A percentile compares a stretch with the other conserved stretches of the same genome.
Conservation (phyloP, 192 early-diverging fungal genomes). For the Entophlyctis helioformis region DNA sequence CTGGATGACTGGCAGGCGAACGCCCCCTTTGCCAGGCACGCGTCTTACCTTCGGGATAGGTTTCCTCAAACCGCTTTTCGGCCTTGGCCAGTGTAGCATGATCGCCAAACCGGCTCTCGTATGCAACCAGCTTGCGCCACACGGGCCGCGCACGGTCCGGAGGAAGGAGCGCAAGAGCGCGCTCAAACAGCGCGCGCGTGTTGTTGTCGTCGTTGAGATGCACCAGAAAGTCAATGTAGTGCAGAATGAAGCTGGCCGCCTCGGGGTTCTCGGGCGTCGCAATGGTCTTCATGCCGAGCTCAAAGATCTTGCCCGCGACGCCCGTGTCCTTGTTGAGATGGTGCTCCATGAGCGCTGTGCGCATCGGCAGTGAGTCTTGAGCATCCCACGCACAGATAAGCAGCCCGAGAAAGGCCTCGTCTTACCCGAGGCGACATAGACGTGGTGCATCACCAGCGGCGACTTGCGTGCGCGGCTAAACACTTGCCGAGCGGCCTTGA, state of each 20-base stretch:
- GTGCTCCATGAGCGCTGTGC: slow-evolving; percentile 80
- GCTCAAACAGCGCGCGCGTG: slow-evolving; percentile 80
- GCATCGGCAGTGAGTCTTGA: no score
- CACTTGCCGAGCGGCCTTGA: slow-evolving; percentile 56
- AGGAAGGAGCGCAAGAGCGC: slow-evolving; percentile 60
- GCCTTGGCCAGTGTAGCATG: slow-evolving; percentile 56
- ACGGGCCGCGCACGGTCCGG: slow-evolving; percentile 58
- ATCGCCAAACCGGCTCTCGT: slow-evolving; percentile 85
- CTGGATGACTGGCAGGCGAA: slow-evolving; percentile 17
- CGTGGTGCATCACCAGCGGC: slow-evolving; percentile 63
- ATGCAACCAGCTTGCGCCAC: slow-evolving; percentile 73
- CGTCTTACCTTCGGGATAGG: slow-evolving; percentile 50
- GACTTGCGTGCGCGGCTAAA: slow-evolving; percentile 71
- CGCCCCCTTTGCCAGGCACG: slow-evolving; percentile 31
- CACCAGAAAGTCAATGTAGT: slow-evolving; percentile 83
- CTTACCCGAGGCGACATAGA: slow-evolving; percentile 70
- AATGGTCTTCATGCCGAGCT: slow-evolving; percentile 73
- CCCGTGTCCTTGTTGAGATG: slow-evolving; percentile 72
- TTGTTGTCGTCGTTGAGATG: slow-evolving; percentile 87
- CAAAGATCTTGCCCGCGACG: slow-evolving; percentile 84
- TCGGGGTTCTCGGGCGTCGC: slow-evolving; percentile 44
- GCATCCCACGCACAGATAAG: no score
- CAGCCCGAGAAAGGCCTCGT: neutral
- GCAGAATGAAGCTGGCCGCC: slow-evolving; percentile 41
- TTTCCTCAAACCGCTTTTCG: slow-evolving; percentile 65